phyloP scores from a whole-genome alignment of 2,329 filamentous ascomycete species.

The Aspergillus awamori region DNA sequence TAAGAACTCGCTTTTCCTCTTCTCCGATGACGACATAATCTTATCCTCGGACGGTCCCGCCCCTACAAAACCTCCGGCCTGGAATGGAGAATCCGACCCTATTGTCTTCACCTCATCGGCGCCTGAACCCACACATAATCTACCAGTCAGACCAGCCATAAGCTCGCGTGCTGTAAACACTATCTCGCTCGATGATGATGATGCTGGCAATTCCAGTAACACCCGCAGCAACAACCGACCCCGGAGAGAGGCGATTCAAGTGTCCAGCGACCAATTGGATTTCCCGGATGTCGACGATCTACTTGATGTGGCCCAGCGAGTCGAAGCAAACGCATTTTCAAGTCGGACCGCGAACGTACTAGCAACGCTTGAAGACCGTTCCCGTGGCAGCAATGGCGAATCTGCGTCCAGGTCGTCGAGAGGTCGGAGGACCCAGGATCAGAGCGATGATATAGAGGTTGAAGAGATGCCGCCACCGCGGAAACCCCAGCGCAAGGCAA shows the following conservation, averaged over 20 bases:
- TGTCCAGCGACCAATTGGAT: conserved; percentile 37
- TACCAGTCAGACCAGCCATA: conserved; percentile 6
- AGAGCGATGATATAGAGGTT: conserved; percentile 14
- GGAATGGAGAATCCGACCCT: conserved; percentile 40
- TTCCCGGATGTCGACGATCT: conserved; percentile 32
- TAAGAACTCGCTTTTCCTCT: conserved; percentile 25
- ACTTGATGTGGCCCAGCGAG: conserved; percentile 18
- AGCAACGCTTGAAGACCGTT: conserved; percentile 32
- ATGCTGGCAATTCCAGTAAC: not conserved
- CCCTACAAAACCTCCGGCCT: conserved; percentile 13
- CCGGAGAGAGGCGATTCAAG: conserved; percentile 33
- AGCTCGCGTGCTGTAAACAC: conserved; percentile 21
- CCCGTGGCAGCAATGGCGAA: conserved; percentile 8
- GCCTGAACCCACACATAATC: conserved; percentile 24
- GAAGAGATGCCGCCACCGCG: conserved; percentile 49
- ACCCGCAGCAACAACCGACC: not conserved
- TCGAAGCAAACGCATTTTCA: conserved; percentile 36
- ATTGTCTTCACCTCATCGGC: conserved; percentile 49
- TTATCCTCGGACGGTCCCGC: conserved; percentile 17
- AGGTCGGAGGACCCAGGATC: conserved; percentile 1
- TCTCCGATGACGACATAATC: conserved; percentile 35
- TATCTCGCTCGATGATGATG: conserved; percentile 36
- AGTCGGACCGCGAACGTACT: conserved; percentile 46
- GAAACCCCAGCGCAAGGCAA: conserved; percentile 47
- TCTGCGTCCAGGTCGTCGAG: conserved; percentile 7